Base-by-base conservation (phyloP, 2,329 filamentous ascomycete species). In the Botrytis fabae region DNA sequence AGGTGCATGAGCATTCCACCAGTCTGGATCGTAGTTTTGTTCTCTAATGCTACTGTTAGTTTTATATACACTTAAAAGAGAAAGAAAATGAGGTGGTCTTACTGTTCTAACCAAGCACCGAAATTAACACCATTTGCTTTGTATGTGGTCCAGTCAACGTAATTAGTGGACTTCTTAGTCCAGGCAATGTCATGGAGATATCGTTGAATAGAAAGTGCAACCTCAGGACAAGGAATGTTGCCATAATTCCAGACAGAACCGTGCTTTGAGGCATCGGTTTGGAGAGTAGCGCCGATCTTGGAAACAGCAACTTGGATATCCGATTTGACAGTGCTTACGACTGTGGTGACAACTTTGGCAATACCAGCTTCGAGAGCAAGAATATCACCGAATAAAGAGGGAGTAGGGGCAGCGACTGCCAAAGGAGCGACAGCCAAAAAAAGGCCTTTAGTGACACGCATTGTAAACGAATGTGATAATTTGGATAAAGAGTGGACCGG, bases 111-210 rank as follows among this genome's bases (percentile, higher is more conserved):
- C n/a, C 66, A 59, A 59, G 35, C 66, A 35, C 38, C 66, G 16
- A 69, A 18, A 8, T 69, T 69, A 35, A 69, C 65, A 42, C 48
- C 48, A 12, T n/a, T 69, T 18, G 65, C 65, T 40, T 44, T 69
- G 65, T 54, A 57, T 42, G 48, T 69, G 12, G 16, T 69, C 48
- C 48, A 59, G 35, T 44, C 3, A 25, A 69, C 32, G 18, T 69
- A 59, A 20, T n/a, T 42, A 22, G 65, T 65, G 12, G 42, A 48
- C 42, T 35, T 42, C 22, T 48, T 48, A 10, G 60, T 40, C 60
- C 60, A 62, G 32, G 32, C 22, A 35, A 62, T 62, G 12, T 38
- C 32, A 32, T 62, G 60, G 14, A n/a, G 20, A 62, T 62, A 62
- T 42, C 32, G 60, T 35, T 42, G 32, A 14, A 62, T 62, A 62